These are phyloP conservation scores for Mortierella sp. DNA, from an alignment of 371 early-diverging fungal species.

Conservation along the genomic window DNA sequence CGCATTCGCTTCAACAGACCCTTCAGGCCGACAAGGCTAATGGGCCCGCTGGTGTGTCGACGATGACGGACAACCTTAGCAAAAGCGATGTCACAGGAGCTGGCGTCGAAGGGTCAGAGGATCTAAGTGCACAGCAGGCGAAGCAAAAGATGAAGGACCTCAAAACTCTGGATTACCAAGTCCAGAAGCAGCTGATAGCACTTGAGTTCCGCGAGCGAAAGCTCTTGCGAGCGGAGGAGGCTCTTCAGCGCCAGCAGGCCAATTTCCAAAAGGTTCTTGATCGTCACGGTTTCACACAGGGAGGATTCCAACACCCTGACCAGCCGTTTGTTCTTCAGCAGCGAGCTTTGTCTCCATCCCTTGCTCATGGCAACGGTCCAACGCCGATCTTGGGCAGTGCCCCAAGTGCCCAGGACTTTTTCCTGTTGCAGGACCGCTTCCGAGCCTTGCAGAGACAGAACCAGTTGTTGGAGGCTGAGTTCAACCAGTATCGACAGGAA, in stretches of 20 bases:
- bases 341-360: neutral
- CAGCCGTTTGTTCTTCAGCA: constrained; percentile 20
- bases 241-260: constrained; percentile 48
- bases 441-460: constrained; percentile 49
- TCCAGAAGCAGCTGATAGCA: constrained; percentile 53
- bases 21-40: constrained; percentile 28
- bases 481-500: constrained; percentile 50
- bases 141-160: constrained; percentile 53
- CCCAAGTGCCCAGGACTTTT: constrained; percentile 44
- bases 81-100: neutral
- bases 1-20: constrained; percentile 48
- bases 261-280: constrained; percentile 52
- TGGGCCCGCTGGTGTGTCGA: neutral
- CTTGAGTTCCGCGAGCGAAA: constrained; percentile 55
- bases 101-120: constrained; percentile 10
- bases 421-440: constrained; percentile 52
- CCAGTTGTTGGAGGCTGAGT: constrained; percentile 54
- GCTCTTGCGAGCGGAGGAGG: constrained; percentile 45
- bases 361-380: neutral
- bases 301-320: constrained; percentile 36
- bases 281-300: constrained; percentile 39
- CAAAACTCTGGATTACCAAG: constrained; percentile 49
- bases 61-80: constrained; percentile 3
- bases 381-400: constrained; percentile 25
- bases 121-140: constrained; percentile 29